Evolutionary conservation across 805 yeast genomes (phyloP).

Genomic region (Saccharomycopsis babjevae): DNA sequence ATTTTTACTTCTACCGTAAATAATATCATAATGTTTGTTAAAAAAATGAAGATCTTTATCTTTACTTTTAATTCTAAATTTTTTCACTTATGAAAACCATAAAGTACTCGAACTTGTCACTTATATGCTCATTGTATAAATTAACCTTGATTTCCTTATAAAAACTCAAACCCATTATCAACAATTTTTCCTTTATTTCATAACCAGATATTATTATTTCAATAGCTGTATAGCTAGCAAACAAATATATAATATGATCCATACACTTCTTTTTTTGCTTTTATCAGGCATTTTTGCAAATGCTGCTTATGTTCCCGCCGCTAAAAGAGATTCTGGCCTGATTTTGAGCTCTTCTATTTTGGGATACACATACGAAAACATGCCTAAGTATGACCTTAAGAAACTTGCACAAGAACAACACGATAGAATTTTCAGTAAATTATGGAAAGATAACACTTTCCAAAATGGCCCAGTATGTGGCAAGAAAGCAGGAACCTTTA

Average conservation of each 20-base stretch:
- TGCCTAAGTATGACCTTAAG: background rate
- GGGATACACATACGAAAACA: constrained; percentile 7
- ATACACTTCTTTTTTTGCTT: background rate
- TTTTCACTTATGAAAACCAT: no score
- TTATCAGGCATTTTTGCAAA: background rate
- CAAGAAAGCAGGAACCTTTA: background rate
- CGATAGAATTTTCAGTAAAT: background rate
- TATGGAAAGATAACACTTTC: background rate
- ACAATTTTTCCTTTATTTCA: no score
- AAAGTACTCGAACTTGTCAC: no score
- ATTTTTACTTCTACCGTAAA: no score
- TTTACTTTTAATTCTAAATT: no score
- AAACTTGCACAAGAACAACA: background rate
- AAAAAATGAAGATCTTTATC: no score
- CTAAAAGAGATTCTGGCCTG: background rate
- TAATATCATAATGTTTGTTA: no score
- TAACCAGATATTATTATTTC: no score
- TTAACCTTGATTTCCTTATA: no score
- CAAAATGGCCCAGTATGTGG: constrained; percentile 1
- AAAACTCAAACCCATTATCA: no score
- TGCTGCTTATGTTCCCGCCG: background rate
- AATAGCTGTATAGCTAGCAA: background rate
- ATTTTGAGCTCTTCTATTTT: constrained; percentile 1
- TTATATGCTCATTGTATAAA: no score
- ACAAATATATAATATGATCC: background rate